A percentile compares a stretch with the other conserved stretches of the same genome.
Evolutionary conservation across 345 rosid genomes (phyloP).

Genomic region (Gossypium raimondii): DNA sequence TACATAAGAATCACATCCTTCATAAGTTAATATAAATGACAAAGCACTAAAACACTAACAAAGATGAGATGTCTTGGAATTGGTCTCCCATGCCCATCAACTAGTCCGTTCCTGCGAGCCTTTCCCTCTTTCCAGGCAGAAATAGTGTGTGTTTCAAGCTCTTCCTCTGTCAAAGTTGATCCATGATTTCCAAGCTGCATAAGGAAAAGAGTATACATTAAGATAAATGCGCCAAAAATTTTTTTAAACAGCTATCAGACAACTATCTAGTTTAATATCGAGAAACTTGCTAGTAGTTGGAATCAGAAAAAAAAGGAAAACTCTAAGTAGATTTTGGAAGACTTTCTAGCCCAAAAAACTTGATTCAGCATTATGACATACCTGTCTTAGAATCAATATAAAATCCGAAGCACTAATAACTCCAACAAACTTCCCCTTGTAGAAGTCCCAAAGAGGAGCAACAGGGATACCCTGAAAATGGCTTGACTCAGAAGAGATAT

Average conservation of each 20-base stretch:
- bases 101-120: constrained; percentile 33
- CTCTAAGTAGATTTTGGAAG: background rate
- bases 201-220: background rate
- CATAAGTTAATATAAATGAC: background rate
- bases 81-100: constrained; percentile 43
- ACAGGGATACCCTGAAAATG: constrained; percentile 55
- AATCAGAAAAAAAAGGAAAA: background rate
- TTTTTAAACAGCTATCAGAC: background rate
- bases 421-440: constrained; percentile 62
- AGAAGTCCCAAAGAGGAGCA: constrained; percentile 79
- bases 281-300: background rate
- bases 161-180: constrained; percentile 76
- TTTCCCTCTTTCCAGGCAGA: constrained; percentile 62
- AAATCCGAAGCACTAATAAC: constrained; percentile 66
- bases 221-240: background rate
- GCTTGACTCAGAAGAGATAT: constrained; percentile 29
- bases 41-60: constrained; percentile 33
- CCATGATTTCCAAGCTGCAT: constrained; percentile 69
- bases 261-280: background rate
- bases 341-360: constrained; percentile 11
- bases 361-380: constrained; percentile 19
- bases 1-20: background rate
- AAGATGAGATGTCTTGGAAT: constrained; percentile 46
- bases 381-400: constrained; percentile 70
- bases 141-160: constrained; percentile 62